Conservation (phyloP, 495 filamentous ascomycete species). For the Annulohypoxylon bovei region DNA sequence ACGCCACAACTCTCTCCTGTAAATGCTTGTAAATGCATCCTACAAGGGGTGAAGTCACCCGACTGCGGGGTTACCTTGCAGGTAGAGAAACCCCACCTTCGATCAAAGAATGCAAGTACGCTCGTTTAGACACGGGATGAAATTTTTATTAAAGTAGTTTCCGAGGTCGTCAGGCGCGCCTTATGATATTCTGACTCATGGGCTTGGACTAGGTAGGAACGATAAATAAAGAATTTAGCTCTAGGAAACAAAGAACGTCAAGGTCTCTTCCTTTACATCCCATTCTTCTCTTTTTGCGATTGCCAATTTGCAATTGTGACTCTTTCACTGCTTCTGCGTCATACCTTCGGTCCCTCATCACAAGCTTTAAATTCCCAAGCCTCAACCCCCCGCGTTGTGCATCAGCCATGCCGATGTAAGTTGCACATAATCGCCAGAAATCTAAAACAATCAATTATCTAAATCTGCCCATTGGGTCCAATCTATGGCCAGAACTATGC, state of each 20-base stretch:
- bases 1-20: too few relatives aligned
- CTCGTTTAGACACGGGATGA: slow-evolving; percentile 29
- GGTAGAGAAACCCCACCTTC: slow-evolving; percentile 31
- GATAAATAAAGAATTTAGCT: slow-evolving; percentile 2
- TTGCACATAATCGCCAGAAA: slow-evolving; percentile 20
- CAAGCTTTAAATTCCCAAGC: background rate
- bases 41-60: slow-evolving; percentile 9
- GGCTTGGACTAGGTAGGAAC: slow-evolving; percentile 33
- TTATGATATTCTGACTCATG: slow-evolving; percentile 35
- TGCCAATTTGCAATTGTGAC: background rate
- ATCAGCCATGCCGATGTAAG: slow-evolving; percentile 47
- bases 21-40: slow-evolving; percentile 14
- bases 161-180: slow-evolving; percentile 17
- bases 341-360: background rate
- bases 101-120: background rate
- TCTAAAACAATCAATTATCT: slow-evolving; percentile 13
- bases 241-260: background rate
- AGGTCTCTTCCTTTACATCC: background rate
- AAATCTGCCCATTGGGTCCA: slow-evolving; percentile 9
- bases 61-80: slow-evolving; percentile 38
- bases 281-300: background rate
- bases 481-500: background rate
- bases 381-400: slow-evolving; percentile 15
- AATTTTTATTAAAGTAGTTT: slow-evolving; percentile 38
- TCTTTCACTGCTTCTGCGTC: background rate